Evolutionary conservation across 257 asterid genomes (phyloP), one percentile per base, ranked within the genome.

Genomic region (Pogostemon cablin): DNA sequence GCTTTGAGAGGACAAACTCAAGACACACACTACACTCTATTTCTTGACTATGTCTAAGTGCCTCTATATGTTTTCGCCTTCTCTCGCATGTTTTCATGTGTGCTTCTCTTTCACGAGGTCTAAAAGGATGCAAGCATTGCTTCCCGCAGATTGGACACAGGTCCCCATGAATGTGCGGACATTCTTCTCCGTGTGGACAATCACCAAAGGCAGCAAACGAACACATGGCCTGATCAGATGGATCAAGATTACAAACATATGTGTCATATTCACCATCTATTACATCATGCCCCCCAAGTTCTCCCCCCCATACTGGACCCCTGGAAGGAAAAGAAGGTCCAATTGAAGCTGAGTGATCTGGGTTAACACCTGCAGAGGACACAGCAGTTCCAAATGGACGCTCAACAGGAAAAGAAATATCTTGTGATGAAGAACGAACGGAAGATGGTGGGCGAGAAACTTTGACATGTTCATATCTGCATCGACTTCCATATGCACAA

Each of bases 1-100:
- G 75, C 83, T 95, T 95, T 6, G 89, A 84, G 62, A 95, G 88
- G 75, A 95, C 91, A 52, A 79, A 81, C 81, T 95, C 99, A 59
- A 91, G 96, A 73, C 99, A 95, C 72, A 95, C 99, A 71, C 92
- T 81, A 77, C 99, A 95, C 77, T 95, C 98, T 75, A 89, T 85
- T 65, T 91, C 96, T 84, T 85, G 96, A 85, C 99, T 91, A 11
- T 40, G 80, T 63, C 80, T 78, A 67, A 89, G 71, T 35, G 91
- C 83, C 57, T 91, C 92, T 49, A 89, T 65, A 67, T 88, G 87
- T 54, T 82, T 87, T 80, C 80, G 90, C 84, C 83, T 87, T 74
- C 78, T 88, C 75, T 74, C 82, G 73, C 97, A 93, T 57, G 81
- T 72, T 79, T 78, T 84, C 74, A 79, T 7, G 83, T 93, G 98